These are phyloP conservation scores for Chytriomyces sp. DNA, from an alignment of 192 early-diverging fungal species.

Conservation along the genomic window DNA sequence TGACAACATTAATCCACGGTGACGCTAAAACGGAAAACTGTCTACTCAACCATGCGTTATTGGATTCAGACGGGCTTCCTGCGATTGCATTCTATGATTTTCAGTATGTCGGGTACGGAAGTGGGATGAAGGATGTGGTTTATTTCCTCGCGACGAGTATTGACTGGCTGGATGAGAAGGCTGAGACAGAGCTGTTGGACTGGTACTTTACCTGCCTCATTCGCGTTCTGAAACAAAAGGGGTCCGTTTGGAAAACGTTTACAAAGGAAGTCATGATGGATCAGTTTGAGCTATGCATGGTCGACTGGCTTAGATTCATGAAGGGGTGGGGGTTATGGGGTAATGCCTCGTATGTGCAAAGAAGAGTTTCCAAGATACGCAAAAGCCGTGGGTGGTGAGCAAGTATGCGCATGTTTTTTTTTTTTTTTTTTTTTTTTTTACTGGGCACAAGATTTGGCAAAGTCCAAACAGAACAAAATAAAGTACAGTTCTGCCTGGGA, in stretches of 20 bases:
- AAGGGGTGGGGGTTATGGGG: constrained; percentile 22
- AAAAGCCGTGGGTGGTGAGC: not conserved
- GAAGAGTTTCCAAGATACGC: not conserved
- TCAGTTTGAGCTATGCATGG: constrained; percentile 7
- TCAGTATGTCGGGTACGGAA: constrained; percentile 10
- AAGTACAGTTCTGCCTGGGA: no score
- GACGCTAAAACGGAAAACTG: constrained; percentile 16
- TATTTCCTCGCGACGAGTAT: not conserved
- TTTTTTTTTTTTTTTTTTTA: no score
- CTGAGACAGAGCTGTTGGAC: constrained; percentile 6
- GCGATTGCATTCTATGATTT: not conserved
- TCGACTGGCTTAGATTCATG: constrained; percentile 19
- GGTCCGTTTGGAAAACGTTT: not conserved
- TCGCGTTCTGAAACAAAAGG: not conserved
- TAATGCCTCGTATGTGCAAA: not conserved
- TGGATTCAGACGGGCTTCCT: not conserved
- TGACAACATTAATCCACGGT: not conserved
- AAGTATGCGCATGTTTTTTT: no score
- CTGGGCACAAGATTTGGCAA: no score
- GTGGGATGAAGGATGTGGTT: constrained; percentile 17
- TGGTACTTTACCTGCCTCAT: not conserved
- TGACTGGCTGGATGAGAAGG: not conserved
- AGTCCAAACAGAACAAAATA: no score
- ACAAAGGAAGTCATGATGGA: constrained; percentile 2
- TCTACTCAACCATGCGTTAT: not conserved